Conservation (phyloP, 352 stramenopile species). For the Phytophthora megakarya region DNA sequence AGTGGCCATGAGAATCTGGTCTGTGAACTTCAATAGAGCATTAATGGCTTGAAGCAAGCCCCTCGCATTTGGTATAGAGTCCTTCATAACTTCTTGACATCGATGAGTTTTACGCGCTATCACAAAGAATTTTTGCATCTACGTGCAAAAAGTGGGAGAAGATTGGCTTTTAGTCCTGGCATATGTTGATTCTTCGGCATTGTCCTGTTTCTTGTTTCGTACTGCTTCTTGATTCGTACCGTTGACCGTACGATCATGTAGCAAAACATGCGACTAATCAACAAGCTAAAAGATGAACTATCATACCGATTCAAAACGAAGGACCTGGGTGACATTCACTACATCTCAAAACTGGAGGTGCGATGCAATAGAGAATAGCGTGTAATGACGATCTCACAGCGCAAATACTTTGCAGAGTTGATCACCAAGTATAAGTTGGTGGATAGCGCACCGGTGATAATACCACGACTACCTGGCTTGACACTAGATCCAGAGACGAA, state of each 20-base stretch:
- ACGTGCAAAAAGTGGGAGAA: constrained; percentile 25
- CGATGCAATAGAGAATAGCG: constrained; percentile 1
- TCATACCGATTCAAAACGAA: constrained; percentile 28
- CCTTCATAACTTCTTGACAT: constrained; percentile 14
- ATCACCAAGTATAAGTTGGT: constrained; percentile 3
- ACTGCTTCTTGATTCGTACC: no score
- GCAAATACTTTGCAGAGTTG: constrained; percentile 27
- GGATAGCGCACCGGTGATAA: not conserved
- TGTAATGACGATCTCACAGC: constrained; percentile 14
- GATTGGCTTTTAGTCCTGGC: no score
- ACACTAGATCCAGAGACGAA: constrained; percentile 25
- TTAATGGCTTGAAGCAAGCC: constrained; percentile 1
- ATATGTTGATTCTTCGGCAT: constrained; percentile 23
- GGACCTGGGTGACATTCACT: constrained; percentile 29
- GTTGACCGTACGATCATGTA: not conserved
- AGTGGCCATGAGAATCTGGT: constrained; percentile 1
- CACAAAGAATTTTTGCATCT: constrained; percentile 26
- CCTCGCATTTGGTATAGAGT: constrained; percentile 24
- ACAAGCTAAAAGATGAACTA: constrained; percentile 22
- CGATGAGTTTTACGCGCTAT: not conserved
- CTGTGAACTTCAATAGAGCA: constrained; percentile 8
- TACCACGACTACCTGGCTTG: constrained; percentile 11
- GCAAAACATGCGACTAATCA: constrained; percentile 1
- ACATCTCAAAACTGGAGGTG: constrained; percentile 24
- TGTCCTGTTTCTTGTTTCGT: no score